Conservation (phyloP, 805 yeast genomes). For the Spathaspora passalidarum region DNA sequence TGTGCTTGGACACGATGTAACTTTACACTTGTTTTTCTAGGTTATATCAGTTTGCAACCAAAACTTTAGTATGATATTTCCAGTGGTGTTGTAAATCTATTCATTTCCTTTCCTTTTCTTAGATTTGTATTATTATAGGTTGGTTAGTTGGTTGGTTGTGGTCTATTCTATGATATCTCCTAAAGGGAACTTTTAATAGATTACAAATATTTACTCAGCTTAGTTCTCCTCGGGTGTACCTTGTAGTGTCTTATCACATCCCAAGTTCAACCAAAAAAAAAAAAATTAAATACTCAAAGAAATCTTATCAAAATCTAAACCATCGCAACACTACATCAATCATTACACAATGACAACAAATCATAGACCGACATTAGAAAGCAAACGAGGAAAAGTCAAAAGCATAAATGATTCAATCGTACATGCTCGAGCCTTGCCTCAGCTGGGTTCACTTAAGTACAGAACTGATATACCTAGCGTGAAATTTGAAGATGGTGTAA, state of each 20-base stretch:
- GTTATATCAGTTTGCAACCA: too few species aligned
- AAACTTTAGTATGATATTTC: too few species aligned
- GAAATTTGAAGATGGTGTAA: slow-evolving; percentile 13
- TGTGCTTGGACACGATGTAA: too few species aligned
- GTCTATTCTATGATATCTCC: too few species aligned
- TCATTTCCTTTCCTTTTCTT: too few species aligned
- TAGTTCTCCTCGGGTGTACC: background rate
- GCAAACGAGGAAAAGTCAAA: slow-evolving; percentile 29
- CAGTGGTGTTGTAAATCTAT: too few species aligned
- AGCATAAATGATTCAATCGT: slow-evolving; percentile 25
- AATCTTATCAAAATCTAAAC: too few species aligned
- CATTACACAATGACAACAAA: slow-evolving; percentile 29
- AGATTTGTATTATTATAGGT: too few species aligned
- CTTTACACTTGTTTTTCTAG: too few species aligned
- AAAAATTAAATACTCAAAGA: too few species aligned
- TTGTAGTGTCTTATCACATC: background rate
- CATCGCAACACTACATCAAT: background rate
- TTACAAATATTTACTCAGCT: background rate
- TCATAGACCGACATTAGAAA: slow-evolving; percentile 37
- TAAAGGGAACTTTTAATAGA: background rate
- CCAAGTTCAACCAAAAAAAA: background rate
- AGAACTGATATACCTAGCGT: slow-evolving; percentile 21
- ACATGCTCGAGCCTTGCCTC: slow-evolving; percentile 27
- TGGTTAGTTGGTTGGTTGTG: too few species aligned
- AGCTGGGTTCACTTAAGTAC: slow-evolving; percentile 25